These are phyloP conservation scores for Aristolochia fimbriata DNA, from an alignment of 164 flowering plant species.

Conservation along the genomic window DNA sequence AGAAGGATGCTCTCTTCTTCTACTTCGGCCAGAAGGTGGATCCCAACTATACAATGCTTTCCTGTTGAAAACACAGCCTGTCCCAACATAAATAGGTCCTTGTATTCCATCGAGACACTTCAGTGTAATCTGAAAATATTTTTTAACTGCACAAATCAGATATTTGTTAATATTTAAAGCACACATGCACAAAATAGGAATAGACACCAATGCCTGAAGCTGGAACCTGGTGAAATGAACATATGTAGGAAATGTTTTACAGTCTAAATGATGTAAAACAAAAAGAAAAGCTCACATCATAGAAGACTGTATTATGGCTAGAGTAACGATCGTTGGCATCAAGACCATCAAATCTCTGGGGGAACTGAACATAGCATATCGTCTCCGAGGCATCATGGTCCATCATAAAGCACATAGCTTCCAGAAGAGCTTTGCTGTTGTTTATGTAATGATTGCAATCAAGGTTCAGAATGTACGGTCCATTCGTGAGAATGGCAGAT, in stretches of 20 bases:
- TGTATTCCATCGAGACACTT: conserved; percentile 38
- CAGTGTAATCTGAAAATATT: conserved; percentile 20
- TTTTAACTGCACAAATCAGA: neutral
- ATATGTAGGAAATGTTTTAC: too few relatives aligned
- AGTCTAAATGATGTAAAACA: too few relatives aligned
- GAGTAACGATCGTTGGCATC: conserved; percentile 12
- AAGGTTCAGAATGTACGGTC: conserved; percentile 14
- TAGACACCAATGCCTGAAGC: too few relatives aligned
- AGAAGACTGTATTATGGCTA: conserved; percentile 13
- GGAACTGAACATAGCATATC: conserved; percentile 16
- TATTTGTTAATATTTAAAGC: neutral
- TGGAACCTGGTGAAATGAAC: too few relatives aligned
- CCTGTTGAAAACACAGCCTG: conserved; percentile 31
- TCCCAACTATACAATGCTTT: conserved; percentile 34
- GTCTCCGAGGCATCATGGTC: conserved; percentile 6
- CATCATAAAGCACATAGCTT: conserved; percentile 22
- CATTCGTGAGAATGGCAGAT: conserved; percentile 15
- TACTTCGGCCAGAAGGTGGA: conserved; percentile 12
- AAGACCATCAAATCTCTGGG: conserved; percentile 14
- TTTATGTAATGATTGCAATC: conserved; percentile 13
- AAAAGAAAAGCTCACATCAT: conserved; percentile 4
- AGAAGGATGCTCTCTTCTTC: neutral
- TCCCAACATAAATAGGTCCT: conserved; percentile 28
- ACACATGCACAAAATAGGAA: neutral
- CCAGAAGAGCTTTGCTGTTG: conserved; percentile 17